Evolutionary conservation across 202 grass and related monocot genomes (phyloP), one percentile per base, ranked within the genome.

Genomic region (Saccharum hybrid): DNA sequence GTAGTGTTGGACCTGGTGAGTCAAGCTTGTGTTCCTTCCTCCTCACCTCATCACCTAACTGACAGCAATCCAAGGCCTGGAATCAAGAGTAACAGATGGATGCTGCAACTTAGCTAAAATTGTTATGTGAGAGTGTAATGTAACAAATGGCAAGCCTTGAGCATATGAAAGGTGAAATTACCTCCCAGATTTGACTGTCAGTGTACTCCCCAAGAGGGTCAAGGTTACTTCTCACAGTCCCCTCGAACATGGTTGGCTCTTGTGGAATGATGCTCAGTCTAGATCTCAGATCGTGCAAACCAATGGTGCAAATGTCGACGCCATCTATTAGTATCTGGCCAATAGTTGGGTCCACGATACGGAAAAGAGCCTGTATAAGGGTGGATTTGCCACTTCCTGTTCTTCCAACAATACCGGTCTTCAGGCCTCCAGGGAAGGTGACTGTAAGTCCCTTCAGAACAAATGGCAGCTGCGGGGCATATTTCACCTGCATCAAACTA

Each of bases 191-290:
- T 52, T 98, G 87, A 46, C 81, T 62, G 45, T 98, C 96, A 15
- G 75, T 90, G 87, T 92, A 93, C 81, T 98, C 96, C 52, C 90
- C 89, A 54, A 96, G 91, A 82, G 96, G 96, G 37, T 98, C 96
- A 66, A 95, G 91, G 70, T 98, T 98, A 79, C 85, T 93, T 66
- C 96, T 88, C 60, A 98, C 73, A 56, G 96, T 98, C 67, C 96
- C 96, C 80, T 98, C 89, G 11, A 95, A 98, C 92, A 98, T 98
- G 0, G 92, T 98, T 74, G 96, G 91, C 54, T 98, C 96, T 93
- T 98, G 96, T 1, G 91, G 93, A 78, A 98, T 98, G 41, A 98
- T 98, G 72, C 96, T 94, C 71, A 98, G 76, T 84, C 96, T 88
- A 81, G 78, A 98, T 74, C 96, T 91, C 31, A 98, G 75, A 79